Base-by-base conservation (phyloP, 2,329 filamentous ascomycete species). In the Talaromyces sp. region DNA sequence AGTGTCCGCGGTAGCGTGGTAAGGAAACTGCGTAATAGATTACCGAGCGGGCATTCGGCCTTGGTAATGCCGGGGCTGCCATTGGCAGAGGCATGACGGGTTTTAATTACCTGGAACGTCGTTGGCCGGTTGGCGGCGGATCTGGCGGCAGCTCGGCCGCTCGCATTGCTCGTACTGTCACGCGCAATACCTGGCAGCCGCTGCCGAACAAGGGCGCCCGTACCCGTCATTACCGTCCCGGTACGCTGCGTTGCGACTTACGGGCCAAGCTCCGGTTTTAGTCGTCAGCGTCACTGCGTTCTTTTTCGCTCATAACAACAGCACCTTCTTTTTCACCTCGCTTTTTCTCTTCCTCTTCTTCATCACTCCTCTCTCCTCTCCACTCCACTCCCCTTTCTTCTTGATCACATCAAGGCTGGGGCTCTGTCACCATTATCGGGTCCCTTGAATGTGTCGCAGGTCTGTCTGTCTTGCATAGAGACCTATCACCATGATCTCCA, bases 401-500 rank as follows among this genome's bases (percentile, higher is more conserved):
- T 71, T 65, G 44, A 47, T 47, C 23, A 27, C 44, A 27, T 47
- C 44, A 47, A 74, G 73, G 72, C 71, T 75, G 71, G 72, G 60
- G 60, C 27, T 47, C 44, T 47, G 44, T 47, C 44, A 47, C n/a
- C 34, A 53, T 12, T 33, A n/a, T 36, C 36, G 47, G 56, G 51
- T 69, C 71, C 67, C 62, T 74, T 76, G 70, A 69, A 76, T 76
- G 76, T 72, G 72, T 71, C 69, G 70, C 69, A 66, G 69, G 66
- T 65, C 66, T 72, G 71, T 68, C 67, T 69, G 69, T 68, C 70
- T 72, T 68, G 69, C 68, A 70, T 73, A 76, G 73, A 73, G 73
- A 75, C 70, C 73, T 71, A 71, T 67, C 73, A 79, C 71, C 69
- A 81, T 81, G 78, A 77, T 80, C 71, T 77, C 78, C 69, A 73